Conservation (phyloP, 2,329 filamentous ascomycete genomes). For the Diaporthe batatas region DNA sequence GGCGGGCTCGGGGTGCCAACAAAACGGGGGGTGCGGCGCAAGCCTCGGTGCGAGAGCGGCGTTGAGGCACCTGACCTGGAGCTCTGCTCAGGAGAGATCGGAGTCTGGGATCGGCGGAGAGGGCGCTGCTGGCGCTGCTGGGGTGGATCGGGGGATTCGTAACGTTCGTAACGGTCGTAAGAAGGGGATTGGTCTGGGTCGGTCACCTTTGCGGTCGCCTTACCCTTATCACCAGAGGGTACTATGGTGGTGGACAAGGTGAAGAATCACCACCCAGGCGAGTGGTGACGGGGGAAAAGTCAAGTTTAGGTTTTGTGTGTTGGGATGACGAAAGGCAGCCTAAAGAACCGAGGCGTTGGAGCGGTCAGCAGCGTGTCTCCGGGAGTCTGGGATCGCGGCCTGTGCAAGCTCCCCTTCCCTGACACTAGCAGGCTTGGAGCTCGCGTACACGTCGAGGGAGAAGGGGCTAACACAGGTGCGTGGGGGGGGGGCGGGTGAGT, state of each 20-base stretch:
- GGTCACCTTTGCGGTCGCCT: constrained; percentile 61
- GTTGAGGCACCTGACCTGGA: constrained; percentile 54
- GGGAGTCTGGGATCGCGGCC: constrained; percentile 21
- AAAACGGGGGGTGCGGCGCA: constrained; percentile 67
- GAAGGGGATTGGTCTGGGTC: constrained; percentile 55
- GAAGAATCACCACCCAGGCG: constrained; percentile 57
- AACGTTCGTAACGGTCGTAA: constrained; percentile 69
- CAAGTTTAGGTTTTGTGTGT: constrained; percentile 72
- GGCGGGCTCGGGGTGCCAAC: constrained; percentile 58
- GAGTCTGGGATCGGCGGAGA: constrained; percentile 53
- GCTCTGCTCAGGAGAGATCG: constrained; percentile 41
- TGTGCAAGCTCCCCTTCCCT: constrained; percentile 23
- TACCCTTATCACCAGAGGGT: constrained; percentile 51
- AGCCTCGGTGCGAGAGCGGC: constrained; percentile 61
- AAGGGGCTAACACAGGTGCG: background rate
- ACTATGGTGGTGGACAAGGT: constrained; percentile 62
- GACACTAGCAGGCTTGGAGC: constrained; percentile 5
- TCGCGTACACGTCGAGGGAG: background rate
- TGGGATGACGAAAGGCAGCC: constrained; percentile 32
- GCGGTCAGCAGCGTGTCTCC: constrained; percentile 35
- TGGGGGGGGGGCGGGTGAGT: constrained; percentile 12
- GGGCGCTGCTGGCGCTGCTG: constrained; percentile 57
- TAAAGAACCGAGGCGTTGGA: constrained; percentile 29
- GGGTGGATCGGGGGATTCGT: constrained; percentile 59
- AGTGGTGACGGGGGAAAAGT: constrained; percentile 59